Evolutionary conservation across 495 filamentous ascomycete genomes (phyloP).

Genomic region (Podospora comata): DNA sequence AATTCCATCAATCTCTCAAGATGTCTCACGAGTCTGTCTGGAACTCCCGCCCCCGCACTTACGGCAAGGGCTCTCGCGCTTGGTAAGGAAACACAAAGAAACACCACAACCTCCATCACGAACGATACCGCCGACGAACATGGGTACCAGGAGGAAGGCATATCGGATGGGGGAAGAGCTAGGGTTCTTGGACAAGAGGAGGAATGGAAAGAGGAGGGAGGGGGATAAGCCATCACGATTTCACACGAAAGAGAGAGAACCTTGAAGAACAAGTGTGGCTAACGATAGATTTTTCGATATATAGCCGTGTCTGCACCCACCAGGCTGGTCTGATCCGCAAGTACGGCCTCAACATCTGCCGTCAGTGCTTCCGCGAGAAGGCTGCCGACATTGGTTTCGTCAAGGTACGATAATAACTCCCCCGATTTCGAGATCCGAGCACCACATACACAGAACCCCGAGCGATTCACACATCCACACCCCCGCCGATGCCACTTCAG

Average conservation of each 20-base stretch:
- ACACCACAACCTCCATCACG: conserved; percentile 9
- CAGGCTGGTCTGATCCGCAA: conserved; percentile 95
- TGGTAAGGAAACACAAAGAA: conserved; percentile 63
- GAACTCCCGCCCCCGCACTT: conserved; percentile 95
- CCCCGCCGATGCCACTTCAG: neutral
- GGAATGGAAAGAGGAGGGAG: neutral
- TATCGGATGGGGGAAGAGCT: neutral
- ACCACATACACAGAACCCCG: neutral
- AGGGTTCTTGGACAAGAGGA: neutral
- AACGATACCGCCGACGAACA: conserved; percentile 2
- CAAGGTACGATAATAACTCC: conserved; percentile 62
- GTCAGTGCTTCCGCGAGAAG: conserved; percentile 99
- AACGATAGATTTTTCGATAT: conserved; percentile 14
- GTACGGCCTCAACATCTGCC: conserved; percentile 98
- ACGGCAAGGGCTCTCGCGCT: conserved; percentile 88
- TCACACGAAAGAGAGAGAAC: conserved; percentile 5
- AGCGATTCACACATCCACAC: neutral
- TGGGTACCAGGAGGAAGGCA: conserved; percentile 12
- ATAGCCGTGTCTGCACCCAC: conserved; percentile 94
- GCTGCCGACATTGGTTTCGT: conserved; percentile 90
- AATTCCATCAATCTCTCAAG: conserved; percentile 39
- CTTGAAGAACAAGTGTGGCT: conserved; percentile 25
- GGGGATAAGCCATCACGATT: neutral
- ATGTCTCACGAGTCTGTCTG: conserved; percentile 99
- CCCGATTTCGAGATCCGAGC: conserved; percentile 3